Evolutionary conservation across 352 stramenopile genomes (phyloP).

Genomic region (Globisporangium cystogenes): DNA sequence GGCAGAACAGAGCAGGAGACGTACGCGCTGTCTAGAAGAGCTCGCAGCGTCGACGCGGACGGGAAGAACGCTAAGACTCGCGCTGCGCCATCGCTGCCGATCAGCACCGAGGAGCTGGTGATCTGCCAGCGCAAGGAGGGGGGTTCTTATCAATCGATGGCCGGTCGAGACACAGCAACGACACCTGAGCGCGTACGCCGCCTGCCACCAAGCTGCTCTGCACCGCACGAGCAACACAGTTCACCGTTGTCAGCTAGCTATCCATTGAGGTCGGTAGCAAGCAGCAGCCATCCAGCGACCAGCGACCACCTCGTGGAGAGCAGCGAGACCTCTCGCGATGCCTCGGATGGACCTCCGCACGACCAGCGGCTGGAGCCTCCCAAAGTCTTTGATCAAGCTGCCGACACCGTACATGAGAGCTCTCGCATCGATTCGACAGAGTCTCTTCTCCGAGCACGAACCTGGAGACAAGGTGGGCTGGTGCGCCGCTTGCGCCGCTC

Average conservation of each 20-base stretch:
- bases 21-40: constrained; percentile 4
- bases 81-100: constrained; percentile 5
- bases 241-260: background rate
- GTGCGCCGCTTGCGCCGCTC: background rate
- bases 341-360: constrained; percentile 29
- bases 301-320: constrained; percentile 27
- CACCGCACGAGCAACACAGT: background rate
- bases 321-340: constrained; percentile 19
- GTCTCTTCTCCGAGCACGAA: too few species aligned
- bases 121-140: constrained; percentile 1
- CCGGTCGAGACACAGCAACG: too few species aligned
- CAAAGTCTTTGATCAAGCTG: constrained; percentile 22
- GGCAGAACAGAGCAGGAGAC: background rate
- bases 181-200: too few species aligned
- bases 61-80: constrained; percentile 1
- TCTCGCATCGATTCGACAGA: background rate
- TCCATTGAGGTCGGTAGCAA: background rate
- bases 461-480: constrained; percentile 3
- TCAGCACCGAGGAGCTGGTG: constrained; percentile 9
- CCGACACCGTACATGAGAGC: too few species aligned
- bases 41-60: background rate
- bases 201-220: too few species aligned
- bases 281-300: background rate
- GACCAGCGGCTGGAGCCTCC: constrained; percentile 25
- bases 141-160: too few species aligned